phyloP scores from a whole-genome alignment of 805 yeast genomes.

The Lipomyces mesembrius region DNA sequence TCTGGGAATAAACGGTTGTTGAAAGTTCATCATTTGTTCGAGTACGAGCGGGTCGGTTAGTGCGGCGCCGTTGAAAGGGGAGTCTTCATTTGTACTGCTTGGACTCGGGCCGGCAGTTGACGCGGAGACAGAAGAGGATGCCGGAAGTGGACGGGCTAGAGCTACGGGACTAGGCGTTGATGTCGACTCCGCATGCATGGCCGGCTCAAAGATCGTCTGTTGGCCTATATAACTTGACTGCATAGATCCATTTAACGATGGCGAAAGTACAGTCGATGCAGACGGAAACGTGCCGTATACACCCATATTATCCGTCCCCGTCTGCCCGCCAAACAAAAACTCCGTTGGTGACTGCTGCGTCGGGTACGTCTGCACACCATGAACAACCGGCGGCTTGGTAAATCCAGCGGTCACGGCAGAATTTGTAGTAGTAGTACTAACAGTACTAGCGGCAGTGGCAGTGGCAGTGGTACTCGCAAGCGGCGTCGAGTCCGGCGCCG shows the following conservation, averaged over 20 bases:
- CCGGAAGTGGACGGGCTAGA: not conserved
- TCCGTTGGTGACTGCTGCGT: not conserved
- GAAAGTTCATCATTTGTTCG: constrained; percentile 15
- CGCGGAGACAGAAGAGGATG: not conserved
- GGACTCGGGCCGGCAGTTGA: not conserved
- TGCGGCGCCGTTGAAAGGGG: constrained; percentile 2
- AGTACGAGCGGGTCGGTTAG: constrained; percentile 10
- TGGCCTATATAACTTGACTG: not conserved
- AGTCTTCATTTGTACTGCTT: not conserved
- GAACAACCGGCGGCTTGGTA: not conserved
- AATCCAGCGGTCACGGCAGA: not conserved
- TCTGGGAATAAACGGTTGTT: constrained; percentile 28
- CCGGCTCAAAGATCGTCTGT: not conserved
- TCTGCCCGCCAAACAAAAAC: not conserved
- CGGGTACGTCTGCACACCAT: not conserved
- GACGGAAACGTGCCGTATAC: not conserved
- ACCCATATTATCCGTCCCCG: not conserved
- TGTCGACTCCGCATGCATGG: too few species aligned
- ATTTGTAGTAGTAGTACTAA: not conserved
- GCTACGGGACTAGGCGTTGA: not conserved
- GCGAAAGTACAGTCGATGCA: not conserved
- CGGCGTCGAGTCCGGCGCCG: not conserved
- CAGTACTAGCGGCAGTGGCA: not conserved
- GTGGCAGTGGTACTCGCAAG: not conserved
- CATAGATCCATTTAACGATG: not conserved